Evolutionary conservation across 78 protist genomes (phyloP), one percentile per base, ranked within the genome.

Genomic region (Dictyostelium firmibasis): DNA sequence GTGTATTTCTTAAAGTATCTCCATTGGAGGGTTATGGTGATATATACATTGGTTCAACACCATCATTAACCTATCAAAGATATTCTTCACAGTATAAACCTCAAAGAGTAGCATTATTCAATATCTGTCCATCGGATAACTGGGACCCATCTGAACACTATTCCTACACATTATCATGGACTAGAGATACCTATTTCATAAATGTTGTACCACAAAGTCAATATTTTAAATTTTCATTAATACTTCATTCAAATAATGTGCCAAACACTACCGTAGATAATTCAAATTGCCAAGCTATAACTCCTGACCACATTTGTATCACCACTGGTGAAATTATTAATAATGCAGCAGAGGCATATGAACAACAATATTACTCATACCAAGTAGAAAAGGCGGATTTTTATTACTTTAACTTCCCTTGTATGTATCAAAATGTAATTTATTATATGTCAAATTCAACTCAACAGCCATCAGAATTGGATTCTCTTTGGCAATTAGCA

Each of bases 71-170:
- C 3, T 29, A 82, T 44, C 36, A 18, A 13, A 44, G 36, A 16
- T 25, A 72, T 72, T 72, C 75, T 33, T 72, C 79, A 72, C 13
- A 27, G 25, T 72, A 31, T 31, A 41, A n/a, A 23, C 38, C 41
- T 20, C 62, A 81, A 29, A 38, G 86, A 50, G 2, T 33, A 4
- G 31, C 64, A 18, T 72, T 82, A 35, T 25, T 47, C 35, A 84
- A 67, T 50, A 70, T 89, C 13, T 89, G 94, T 47, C 94, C 94
- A 44, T 67, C 88, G 0, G 94, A 89, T 69, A 89, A 89, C 47
- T 77, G 50, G 83, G 50, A n/a, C 23, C 0, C 4, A 11, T 0
- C 3, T 2, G 43, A 31, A 16, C 79, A 72, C 16, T 72, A 72
- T 33, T 29, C 79, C 14, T 72, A 14, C 18, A 72, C 79, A 31